Base-by-base conservation (phyloP, 352 stramenopile species). In the Aphanomyces astaci region DNA sequence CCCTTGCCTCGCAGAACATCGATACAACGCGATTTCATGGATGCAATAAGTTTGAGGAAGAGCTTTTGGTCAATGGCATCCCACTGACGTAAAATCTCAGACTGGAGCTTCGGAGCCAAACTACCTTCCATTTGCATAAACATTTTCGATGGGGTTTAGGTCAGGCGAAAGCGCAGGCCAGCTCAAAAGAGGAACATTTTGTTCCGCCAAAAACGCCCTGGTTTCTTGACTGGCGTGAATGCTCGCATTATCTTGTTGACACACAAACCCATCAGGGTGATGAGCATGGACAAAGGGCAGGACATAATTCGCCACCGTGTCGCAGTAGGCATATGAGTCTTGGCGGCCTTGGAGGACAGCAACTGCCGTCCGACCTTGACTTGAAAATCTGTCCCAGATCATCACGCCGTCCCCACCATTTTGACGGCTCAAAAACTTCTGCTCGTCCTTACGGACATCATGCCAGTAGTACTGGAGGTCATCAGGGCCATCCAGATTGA, bases 231-330 rank as follows among this genome's bases (percentile, higher is more conserved):
- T 17, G 10, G 39, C 39, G 39, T 56, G n/a, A n/a, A n/a, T n/a
- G n/a, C n/a, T n/a, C n/a, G n/a, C n/a, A n/a, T n/a, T n/a, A n/a
- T n/a, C n/a, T 56, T 56, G 49, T 25, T 56, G 49, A 25, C 11
- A 56, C 10, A 25, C 49, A 25, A 25, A 56, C 17, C 22, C 49
- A 25, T 13, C 10, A 10, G 11, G 11, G 24, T 56, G 22, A 13
- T 45, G 53, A 11, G 25, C 30, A 32, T 76, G 43, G 1, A 57
- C 59, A 64, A 66, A 77, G 0, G 71, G 70, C 3, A 80, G 45
- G 19, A 78, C 5, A 22, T 64, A 74, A 22, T 80, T 52, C 0
- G 70, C 72, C 0, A 77, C 2, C 0, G 70, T 78, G 27, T 69
- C 70, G 0, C 72, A 31, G n/a, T 80, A 77, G 52, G 71, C 31